Evolutionary conservation across 495 filamentous ascomycete genomes (phyloP).

Genomic region (Aspergillus sclerotiicarbonarius): DNA sequence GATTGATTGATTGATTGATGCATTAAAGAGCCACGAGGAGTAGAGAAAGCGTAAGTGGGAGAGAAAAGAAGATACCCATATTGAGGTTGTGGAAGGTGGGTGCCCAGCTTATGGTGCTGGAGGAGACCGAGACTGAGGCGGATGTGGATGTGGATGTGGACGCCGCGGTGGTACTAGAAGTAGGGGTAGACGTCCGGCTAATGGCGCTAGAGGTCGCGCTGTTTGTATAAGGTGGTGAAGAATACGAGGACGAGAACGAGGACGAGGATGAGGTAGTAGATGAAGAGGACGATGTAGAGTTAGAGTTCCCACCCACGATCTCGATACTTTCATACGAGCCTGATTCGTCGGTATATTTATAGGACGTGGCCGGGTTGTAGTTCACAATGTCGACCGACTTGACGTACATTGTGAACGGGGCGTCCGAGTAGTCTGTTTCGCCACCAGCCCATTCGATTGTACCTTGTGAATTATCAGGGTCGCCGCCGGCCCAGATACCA

Average conservation of each 20-base stretch:
- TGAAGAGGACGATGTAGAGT: too few species aligned
- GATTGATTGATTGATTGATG: too few species aligned
- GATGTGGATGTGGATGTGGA: not conserved
- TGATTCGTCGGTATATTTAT: constrained; percentile 34
- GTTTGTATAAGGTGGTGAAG: too few species aligned
- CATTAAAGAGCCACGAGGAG: too few species aligned
- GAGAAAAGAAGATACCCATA: too few species aligned
- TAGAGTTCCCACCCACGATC: constrained; percentile 5
- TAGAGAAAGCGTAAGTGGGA: too few species aligned
- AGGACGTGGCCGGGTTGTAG: constrained; percentile 33
- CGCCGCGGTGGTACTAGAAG: too few species aligned
- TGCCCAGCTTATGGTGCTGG: not conserved
- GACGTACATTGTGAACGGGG: constrained; percentile 70
- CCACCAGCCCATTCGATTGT: constrained; percentile 72
- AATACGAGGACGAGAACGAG: too few species aligned
- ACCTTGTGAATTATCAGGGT: constrained; percentile 57
- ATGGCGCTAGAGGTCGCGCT: too few species aligned
- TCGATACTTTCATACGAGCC: constrained; percentile 36
- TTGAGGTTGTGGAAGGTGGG: too few species aligned
- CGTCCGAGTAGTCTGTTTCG: constrained; percentile 60
- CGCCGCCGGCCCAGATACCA: constrained; percentile 80
- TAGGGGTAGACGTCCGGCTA: too few species aligned
- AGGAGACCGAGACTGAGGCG: constrained; percentile 4
- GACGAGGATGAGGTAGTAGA: too few species aligned
- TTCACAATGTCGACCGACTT: constrained; percentile 38